Conservation (phyloP, 1,284 basidiomycete species). For the Tilletia indica region DNA sequence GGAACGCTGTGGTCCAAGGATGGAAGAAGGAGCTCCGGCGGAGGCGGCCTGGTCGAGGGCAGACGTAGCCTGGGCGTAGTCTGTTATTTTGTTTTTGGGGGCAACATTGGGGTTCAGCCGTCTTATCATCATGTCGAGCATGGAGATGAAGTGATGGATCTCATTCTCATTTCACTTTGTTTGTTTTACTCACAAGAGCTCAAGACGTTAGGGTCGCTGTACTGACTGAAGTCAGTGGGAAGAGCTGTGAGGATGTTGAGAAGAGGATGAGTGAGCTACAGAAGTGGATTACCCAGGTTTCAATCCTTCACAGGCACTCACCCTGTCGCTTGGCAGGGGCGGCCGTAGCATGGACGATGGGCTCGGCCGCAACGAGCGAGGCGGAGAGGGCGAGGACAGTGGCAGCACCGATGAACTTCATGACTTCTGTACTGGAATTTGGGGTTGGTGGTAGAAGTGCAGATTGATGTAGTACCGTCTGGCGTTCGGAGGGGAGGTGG, state of each 20-base stretch:
- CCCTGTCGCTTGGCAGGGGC: slow-evolving; percentile 3
- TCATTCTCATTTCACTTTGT: too few relatives aligned
- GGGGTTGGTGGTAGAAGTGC: slow-evolving; percentile 1
- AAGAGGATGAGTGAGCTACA: background rate
- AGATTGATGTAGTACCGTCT: too few relatives aligned
- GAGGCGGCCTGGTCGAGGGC: slow-evolving; percentile 1
- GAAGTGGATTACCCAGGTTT: background rate
- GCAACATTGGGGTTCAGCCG: too few relatives aligned
- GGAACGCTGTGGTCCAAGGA: background rate
- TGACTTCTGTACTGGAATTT: background rate
- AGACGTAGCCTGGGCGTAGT: slow-evolving; percentile 16
- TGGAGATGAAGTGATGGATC: background rate
- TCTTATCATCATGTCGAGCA: too few relatives aligned
- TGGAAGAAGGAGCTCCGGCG: background rate
- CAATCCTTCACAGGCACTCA: background rate
- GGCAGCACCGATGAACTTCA: slow-evolving; percentile 13
- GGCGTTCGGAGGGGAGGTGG: too few relatives aligned
- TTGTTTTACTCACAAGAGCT: background rate
- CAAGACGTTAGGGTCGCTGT: background rate
- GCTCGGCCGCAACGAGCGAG: background rate
- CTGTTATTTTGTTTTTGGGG: background rate
- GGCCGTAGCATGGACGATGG: background rate
- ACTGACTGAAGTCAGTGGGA: slow-evolving; percentile 4
- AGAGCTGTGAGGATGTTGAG: background rate
- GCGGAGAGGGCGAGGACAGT: slow-evolving; percentile 4